Evolutionary conservation across 2,329 filamentous ascomycete species (phyloP).

Genomic region (Aspergillus latus): DNA sequence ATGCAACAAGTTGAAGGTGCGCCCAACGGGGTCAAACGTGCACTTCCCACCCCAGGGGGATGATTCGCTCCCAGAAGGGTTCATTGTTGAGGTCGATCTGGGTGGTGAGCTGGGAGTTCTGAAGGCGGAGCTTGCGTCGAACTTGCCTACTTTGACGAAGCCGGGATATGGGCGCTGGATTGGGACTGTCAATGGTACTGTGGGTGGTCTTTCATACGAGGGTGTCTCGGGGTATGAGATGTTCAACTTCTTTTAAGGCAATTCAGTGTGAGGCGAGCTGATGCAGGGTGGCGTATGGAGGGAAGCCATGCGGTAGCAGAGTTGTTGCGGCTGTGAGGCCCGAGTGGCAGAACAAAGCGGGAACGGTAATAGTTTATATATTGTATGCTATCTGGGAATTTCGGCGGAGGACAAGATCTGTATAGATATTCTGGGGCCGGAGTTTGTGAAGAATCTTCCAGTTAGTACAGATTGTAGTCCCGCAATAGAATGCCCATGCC

Average conservation of each 20-base stretch:
- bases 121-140: neutral
- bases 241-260: neutral
- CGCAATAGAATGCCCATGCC: too few relatives aligned
- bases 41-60: neutral
- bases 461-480: too few relatives aligned
- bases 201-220: neutral
- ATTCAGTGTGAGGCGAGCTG: neutral
- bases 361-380: neutral
- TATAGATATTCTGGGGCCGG: too few relatives aligned
- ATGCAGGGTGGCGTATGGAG: neutral
- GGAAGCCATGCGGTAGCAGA: too few relatives aligned
- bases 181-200: neutral
- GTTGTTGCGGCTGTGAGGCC: neutral
- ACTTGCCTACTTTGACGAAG: neutral
- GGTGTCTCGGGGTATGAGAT: neutral
- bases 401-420: too few relatives aligned
- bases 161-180: neutral
- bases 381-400: too few relatives aligned
- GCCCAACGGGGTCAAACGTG: neutral
- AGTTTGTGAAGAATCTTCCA: too few relatives aligned
- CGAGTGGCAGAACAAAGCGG: neutral
- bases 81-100: neutral
- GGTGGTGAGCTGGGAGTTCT: neutral
- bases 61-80: neutral
- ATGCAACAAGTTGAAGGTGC: neutral